A percentile compares a stretch with the other conserved stretches of the same genome.
Conservation (phyloP, 768 basidiomycete species). For the Xerocomellus dryophilus region DNA sequence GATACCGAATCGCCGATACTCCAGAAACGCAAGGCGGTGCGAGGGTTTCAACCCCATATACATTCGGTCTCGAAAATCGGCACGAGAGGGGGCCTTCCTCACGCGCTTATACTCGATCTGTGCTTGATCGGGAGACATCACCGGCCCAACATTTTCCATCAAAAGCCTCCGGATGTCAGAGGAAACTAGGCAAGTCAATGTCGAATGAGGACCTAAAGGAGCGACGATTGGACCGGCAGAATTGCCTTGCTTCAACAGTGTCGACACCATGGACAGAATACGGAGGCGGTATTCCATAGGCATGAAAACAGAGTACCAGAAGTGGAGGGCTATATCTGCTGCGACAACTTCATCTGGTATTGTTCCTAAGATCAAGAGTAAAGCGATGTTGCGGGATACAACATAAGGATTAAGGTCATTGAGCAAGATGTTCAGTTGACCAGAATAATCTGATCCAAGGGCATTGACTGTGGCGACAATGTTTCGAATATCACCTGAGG, state of each 20-base stretch:
- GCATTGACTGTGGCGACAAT: constrained; percentile 42
- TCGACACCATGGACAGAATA: constrained; percentile 19
- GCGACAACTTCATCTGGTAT: constrained; percentile 32
- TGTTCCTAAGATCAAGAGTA: constrained; percentile 42
- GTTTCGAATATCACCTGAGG: constrained; percentile 50
- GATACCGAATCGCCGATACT: constrained; percentile 41
- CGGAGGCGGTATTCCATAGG: constrained; percentile 32
- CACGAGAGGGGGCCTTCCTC: constrained; percentile 35
- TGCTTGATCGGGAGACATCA: constrained; percentile 21
- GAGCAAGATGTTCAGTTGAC: constrained; percentile 38
- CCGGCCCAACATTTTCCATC: constrained; percentile 12
- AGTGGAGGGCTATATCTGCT: constrained; percentile 45
- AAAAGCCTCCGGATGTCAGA: constrained; percentile 8
- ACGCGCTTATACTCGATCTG: constrained; percentile 34
- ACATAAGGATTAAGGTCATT: constrained; percentile 38
- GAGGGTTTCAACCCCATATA: constrained; percentile 40
- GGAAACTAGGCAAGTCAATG: constrained; percentile 14
- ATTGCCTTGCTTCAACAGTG: constrained; percentile 10
- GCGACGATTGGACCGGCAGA: constrained; percentile 1
- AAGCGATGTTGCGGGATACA: constrained; percentile 40
- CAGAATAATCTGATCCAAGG: constrained; percentile 41
- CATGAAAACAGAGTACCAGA: constrained; percentile 47
- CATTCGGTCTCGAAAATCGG: constrained; percentile 43
- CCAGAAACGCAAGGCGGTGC: constrained; percentile 43
- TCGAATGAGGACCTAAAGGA: constrained; percentile 15